phyloP scores from a whole-genome alignment of 176 grass and related monocot genomes.

The Pontederia paniculata region DNA sequence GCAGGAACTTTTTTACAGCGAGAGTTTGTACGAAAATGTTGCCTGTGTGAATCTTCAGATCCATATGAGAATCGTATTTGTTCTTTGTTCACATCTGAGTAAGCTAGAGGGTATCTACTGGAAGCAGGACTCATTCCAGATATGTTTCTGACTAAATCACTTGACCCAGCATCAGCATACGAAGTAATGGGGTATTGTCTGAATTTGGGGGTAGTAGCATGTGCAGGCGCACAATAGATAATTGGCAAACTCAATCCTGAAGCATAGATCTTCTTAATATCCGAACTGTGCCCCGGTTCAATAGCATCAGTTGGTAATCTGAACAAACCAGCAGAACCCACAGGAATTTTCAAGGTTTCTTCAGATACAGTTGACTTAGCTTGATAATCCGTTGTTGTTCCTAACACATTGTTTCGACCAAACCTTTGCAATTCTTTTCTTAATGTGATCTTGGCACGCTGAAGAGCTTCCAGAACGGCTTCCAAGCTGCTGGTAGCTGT shows the following conservation, averaged over 20 bases:
- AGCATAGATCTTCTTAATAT: constrained; percentile 10
- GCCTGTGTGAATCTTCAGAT: not conserved
- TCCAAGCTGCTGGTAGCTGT: constrained; percentile 13
- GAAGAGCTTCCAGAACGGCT: constrained; percentile 57
- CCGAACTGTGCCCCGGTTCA: constrained; percentile 16
- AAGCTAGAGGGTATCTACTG: not conserved
- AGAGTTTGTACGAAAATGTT: too few species aligned
- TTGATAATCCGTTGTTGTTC: constrained; percentile 15
- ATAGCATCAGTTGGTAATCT: constrained; percentile 62
- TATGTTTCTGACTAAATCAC: not conserved
- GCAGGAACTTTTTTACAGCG: too few species aligned
- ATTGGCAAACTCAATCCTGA: constrained; percentile 15
- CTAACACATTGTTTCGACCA: constrained; percentile 36
- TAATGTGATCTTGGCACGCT: constrained; percentile 53
- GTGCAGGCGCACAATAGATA: constrained; percentile 6
- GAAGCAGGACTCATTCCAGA: not conserved
- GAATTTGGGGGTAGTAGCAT: constrained; percentile 24
- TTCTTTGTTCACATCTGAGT: not conserved
- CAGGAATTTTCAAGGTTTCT: constrained; percentile 34
- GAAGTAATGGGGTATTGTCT: constrained; percentile 13
- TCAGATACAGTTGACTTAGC: constrained; percentile 2
- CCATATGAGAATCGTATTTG: not conserved
- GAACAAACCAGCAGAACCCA: constrained; percentile 41
- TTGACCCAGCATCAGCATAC: constrained; percentile 6
- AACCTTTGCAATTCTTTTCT: constrained; percentile 30